Evolutionary conservation across 768 basidiomycete genomes (phyloP).

Genomic region (Suillus spraguei): DNA sequence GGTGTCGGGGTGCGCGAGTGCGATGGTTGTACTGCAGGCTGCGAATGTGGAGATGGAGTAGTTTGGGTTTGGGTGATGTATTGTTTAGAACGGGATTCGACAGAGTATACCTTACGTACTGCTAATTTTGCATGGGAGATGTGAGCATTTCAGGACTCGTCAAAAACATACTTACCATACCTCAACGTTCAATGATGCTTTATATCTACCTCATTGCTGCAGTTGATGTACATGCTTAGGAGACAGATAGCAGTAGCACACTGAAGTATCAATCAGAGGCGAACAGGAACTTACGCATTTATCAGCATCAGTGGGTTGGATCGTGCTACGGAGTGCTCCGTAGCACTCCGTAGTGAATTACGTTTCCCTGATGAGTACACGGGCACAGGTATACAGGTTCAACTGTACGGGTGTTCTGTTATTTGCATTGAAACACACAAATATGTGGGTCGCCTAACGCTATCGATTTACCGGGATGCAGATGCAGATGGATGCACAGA

Average conservation of each 20-base stretch:
- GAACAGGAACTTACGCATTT: neutral
- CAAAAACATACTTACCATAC: neutral
- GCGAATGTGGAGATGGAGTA: constrained; percentile 32
- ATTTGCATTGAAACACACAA: neutral
- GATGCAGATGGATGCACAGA: neutral
- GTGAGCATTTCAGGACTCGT: neutral
- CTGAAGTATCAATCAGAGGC: neutral
- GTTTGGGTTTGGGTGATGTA: neutral
- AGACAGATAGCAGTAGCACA: neutral
- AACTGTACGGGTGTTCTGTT: neutral
- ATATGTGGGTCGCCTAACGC: neutral
- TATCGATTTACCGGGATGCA: neutral
- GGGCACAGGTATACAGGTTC: neutral
- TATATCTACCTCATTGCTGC: neutral
- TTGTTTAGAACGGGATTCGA: neutral
- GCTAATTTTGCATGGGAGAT: neutral
- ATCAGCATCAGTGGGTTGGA: too few species aligned
- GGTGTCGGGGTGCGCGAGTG: constrained; percentile 49
- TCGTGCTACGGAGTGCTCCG: too few species aligned
- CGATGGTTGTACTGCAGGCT: constrained; percentile 72
- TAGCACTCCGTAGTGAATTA: too few species aligned
- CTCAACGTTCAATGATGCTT: neutral
- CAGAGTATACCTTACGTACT: neutral
- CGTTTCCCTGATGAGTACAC: too few species aligned
- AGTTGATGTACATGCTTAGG: neutral